Evolutionary conservation across 768 basidiomycete genomes (phyloP).

Genomic region (Calocera viscosa): DNA sequence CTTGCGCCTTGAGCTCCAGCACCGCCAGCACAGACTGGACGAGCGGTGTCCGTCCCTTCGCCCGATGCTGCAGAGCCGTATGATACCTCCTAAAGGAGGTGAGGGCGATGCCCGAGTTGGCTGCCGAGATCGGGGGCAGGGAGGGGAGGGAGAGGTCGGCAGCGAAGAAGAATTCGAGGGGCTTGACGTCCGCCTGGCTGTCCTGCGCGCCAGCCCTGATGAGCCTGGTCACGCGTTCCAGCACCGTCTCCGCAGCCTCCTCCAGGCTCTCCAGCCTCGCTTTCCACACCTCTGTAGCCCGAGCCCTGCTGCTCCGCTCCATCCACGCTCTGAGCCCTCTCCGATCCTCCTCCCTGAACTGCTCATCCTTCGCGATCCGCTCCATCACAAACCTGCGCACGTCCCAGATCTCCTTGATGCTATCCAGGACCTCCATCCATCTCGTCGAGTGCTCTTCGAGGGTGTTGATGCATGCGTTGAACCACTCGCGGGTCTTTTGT

Average conservation of each 20-base stretch:
- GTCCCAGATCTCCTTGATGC: conserved; percentile 57
- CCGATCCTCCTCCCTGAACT: conserved; percentile 41
- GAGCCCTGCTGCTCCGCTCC: conserved; percentile 42
- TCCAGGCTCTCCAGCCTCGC: conserved; percentile 34
- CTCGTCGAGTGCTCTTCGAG: conserved; percentile 36
- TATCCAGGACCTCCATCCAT: conserved; percentile 51
- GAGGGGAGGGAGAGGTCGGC: conserved; percentile 35
- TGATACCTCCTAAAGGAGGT: conserved; percentile 51
- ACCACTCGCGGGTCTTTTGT: conserved; percentile 50
- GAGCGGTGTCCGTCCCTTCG: conserved; percentile 51
- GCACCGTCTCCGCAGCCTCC: conserved; percentile 34
- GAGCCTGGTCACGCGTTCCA: conserved; percentile 25
- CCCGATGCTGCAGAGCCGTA: conserved; percentile 44
- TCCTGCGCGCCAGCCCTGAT: conserved; percentile 30
- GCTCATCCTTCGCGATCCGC: conserved; percentile 36
- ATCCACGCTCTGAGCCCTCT: conserved; percentile 34
- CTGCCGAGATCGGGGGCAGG: conserved; percentile 34
- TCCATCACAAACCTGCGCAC: conserved; percentile 39
- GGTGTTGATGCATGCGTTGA: conserved; percentile 37
- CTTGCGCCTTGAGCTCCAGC: conserved; percentile 48
- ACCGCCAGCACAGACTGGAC: conserved; percentile 45
- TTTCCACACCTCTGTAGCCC: conserved; percentile 51
- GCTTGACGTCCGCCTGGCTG: conserved; percentile 22
- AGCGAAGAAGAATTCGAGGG: conserved; percentile 20
- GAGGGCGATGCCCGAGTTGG: conserved; percentile 29